Evolutionary conservation across 2,329 filamentous ascomycete species (phyloP).

Genomic region (Apiospora rasikravindrae): DNA sequence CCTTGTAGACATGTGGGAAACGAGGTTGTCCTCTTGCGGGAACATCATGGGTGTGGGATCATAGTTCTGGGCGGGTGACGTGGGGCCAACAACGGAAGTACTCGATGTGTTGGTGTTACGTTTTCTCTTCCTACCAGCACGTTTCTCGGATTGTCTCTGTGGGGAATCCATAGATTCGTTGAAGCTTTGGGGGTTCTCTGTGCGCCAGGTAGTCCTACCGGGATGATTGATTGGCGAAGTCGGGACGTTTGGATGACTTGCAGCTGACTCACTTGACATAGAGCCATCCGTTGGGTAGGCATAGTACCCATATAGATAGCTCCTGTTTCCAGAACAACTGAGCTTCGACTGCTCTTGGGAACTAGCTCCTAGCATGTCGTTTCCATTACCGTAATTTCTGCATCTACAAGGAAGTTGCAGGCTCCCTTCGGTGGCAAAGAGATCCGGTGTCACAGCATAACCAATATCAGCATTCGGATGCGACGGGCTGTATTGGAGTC

Average conservation of each 20-base stretch:
- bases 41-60: not conserved
- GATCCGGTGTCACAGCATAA: not conserved
- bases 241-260: not conserved
- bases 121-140: not conserved
- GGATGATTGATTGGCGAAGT: not conserved
- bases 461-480: not conserved
- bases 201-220: not conserved
- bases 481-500: not conserved
- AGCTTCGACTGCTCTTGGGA: not conserved
- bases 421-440: not conserved
- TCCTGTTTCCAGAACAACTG: not conserved
- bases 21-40: not conserved
- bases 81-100: too few species aligned
- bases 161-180: not conserved
- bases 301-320: too few species aligned
- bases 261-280: not conserved
- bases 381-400: not conserved
- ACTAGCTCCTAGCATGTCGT: not conserved
- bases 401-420: accelerated
- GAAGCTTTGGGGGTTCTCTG: not conserved
- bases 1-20: not conserved
- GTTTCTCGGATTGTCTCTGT: not conserved
- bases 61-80: not conserved
- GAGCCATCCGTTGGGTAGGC: not conserved
- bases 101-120: not conserved